A percentile compares a stretch with the other conserved stretches of the same genome.
Conservation (phyloP, 139 green algal species). For the Closterium sp. region DNA sequence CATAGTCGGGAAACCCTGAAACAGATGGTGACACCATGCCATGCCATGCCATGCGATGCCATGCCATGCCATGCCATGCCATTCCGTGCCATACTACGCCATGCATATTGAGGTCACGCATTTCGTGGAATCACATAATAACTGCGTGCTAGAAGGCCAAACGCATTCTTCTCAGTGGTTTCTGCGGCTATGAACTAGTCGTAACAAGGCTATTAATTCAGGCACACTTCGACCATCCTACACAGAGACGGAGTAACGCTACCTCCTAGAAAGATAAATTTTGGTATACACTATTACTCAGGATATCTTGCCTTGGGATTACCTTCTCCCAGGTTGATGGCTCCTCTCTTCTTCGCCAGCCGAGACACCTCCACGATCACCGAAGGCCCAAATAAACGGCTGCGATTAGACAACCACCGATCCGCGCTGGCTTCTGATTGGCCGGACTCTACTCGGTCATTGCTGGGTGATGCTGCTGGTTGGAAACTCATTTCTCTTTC, state of each 20-base stretch:
- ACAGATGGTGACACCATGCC: neutral
- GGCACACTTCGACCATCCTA: neutral
- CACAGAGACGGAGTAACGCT: too few species aligned
- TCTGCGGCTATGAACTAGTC: neutral
- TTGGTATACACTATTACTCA: too few species aligned
- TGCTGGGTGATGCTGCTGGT: neutral
- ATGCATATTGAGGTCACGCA: too few species aligned
- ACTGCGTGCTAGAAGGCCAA: too few species aligned
- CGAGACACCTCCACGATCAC: neutral
- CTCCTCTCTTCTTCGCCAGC: neutral
- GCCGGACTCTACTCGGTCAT: neutral
- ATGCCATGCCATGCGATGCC: neutral
- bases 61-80: neutral
- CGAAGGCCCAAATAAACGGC: neutral
- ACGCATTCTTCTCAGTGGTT: neutral
- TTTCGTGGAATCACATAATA: too few species aligned
- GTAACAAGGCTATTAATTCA: too few species aligned
- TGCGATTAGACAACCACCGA: neutral
- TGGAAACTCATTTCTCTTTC: neutral
- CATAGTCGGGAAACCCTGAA: conserved; percentile 41
- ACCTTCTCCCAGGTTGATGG: neutral
- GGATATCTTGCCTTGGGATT: neutral
- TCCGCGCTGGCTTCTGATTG: neutral
- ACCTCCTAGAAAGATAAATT: too few species aligned
- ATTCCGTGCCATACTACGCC: neutral